These are phyloP conservation scores for Suillus americanus DNA, from an alignment of 768 basidiomycete species.

Conservation along the genomic window DNA sequence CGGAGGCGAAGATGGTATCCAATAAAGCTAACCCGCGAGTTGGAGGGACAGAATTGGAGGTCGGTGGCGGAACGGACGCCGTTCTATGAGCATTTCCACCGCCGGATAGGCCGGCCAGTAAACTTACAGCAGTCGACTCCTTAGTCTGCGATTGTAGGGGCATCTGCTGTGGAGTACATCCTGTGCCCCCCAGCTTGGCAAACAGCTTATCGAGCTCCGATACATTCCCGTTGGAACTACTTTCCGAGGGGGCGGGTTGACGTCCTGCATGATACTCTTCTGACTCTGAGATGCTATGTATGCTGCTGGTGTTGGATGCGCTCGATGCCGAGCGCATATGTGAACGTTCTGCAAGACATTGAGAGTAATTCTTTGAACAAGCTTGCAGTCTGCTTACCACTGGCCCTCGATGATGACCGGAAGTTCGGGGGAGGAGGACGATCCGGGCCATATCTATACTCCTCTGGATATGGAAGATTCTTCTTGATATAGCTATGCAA, in stretches of 20 bases:
- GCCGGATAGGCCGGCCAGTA: conserved; percentile 43
- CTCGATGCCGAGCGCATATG: conserved; percentile 31
- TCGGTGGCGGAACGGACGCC: conserved; percentile 27
- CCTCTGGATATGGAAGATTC: conserved; percentile 69
- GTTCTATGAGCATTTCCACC: conserved; percentile 21
- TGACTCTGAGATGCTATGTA: conserved; percentile 35
- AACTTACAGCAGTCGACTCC: conserved; percentile 39
- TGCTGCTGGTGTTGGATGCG: conserved; percentile 34
- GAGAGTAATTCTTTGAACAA: conserved; percentile 1
- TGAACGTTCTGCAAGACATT: conserved; percentile 20
- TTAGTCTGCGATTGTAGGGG: conserved; percentile 17
- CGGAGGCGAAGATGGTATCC: conserved; percentile 75
- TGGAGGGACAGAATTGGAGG: conserved; percentile 26
- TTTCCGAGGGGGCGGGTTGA: conserved; percentile 12
- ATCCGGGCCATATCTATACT: conserved; percentile 68
- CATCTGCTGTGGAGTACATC: conserved; percentile 9
- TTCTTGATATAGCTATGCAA: conserved; percentile 66
- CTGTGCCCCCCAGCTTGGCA: conserved; percentile 34
- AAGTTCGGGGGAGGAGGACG: conserved; percentile 61
- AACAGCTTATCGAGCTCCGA: conserved; percentile 46
- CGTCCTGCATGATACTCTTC: conserved; percentile 24
- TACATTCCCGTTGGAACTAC: conserved; percentile 15
- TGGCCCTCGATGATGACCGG: conserved; percentile 31
- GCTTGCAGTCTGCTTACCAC: conserved; percentile 17
- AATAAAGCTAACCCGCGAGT: conserved; percentile 60